phyloP scores from a whole-genome alignment of 768 basidiomycete species.

The Chalciporus piperatus region DNA sequence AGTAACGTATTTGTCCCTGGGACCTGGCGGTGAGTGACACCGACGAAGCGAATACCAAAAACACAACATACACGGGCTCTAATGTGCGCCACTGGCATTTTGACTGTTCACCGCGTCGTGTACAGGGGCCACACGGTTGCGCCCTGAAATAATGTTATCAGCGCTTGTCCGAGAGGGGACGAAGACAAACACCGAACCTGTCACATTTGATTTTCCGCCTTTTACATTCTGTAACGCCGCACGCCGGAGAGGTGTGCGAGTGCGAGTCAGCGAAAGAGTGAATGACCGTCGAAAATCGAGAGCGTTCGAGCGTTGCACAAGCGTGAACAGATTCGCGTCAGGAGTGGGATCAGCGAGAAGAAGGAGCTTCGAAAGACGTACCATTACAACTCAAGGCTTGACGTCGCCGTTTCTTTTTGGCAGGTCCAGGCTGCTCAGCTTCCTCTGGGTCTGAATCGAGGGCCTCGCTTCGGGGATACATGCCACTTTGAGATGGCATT shows the following conservation, averaged over 20 bases:
- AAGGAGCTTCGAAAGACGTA: slow-evolving; percentile 35
- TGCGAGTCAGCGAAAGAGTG: not conserved
- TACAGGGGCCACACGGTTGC: slow-evolving; percentile 80
- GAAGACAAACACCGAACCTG: slow-evolving; percentile 46
- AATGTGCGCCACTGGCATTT: slow-evolving; percentile 84
- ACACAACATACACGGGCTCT: slow-evolving; percentile 66
- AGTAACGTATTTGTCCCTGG: slow-evolving; percentile 78
- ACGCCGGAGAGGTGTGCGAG: slow-evolving; percentile 1
- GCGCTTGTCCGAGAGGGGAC: slow-evolving; percentile 2
- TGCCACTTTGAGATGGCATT: slow-evolving; percentile 20
- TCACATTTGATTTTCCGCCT: slow-evolving; percentile 87
- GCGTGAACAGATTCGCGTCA: slow-evolving; percentile 11
- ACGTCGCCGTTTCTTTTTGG: slow-evolving; percentile 79
- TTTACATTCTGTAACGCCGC: slow-evolving; percentile 63
- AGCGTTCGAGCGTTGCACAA: not conserved
- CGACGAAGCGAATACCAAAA: not conserved
- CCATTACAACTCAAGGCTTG: slow-evolving; percentile 86
- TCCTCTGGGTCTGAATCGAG: slow-evolving; percentile 59
- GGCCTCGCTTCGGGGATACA: slow-evolving; percentile 34
- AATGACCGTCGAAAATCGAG: too few relatives aligned
- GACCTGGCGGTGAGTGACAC: slow-evolving; percentile 12
- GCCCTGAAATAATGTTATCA: slow-evolving; percentile 41
- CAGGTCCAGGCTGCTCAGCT: slow-evolving; percentile 50
- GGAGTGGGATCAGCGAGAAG: slow-evolving; percentile 16
- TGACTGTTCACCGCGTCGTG: slow-evolving; percentile 72